These are phyloP conservation scores for Xylariaceae sp. DNA, from an alignment of 2,329 filamentous ascomycete genomes.

Conservation along the genomic window DNA sequence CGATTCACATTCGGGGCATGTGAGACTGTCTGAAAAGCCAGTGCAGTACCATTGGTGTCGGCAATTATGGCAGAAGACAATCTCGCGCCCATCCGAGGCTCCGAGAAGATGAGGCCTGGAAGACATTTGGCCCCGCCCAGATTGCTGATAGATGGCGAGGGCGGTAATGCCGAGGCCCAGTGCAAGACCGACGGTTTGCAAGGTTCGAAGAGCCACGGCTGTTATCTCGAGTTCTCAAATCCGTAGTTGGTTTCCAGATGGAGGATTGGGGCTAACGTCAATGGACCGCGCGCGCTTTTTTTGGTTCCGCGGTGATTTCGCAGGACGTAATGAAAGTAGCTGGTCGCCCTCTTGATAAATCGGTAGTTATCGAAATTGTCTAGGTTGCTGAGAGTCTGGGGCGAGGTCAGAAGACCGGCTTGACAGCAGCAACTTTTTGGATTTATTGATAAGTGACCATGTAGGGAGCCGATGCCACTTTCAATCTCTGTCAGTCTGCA, in stretches of 20 bases:
- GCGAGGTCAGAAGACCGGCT: constrained; percentile 6
- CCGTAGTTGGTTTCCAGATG: constrained; percentile 18
- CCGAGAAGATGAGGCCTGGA: constrained; percentile 42
- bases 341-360: too few relatives aligned
- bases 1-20: constrained; percentile 70
- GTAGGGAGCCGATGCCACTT: neutral
- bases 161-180: constrained; percentile 55
- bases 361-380: neutral
- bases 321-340: neutral
- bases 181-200: constrained; percentile 51
- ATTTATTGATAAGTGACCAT: neutral
- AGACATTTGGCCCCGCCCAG: constrained; percentile 37
- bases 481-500: constrained; percentile 2
- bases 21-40: constrained; percentile 52
- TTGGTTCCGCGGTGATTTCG: neutral
- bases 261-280: constrained; percentile 1
- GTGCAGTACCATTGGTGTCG: constrained; percentile 73
- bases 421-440: neutral
- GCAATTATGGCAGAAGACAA: constrained; percentile 84
- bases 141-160: constrained; percentile 49
- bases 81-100: constrained; percentile 53
- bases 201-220: constrained; percentile 52
- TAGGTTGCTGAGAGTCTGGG: constrained; percentile 3
- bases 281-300: neutral
- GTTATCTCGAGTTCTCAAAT: constrained; percentile 4